These are phyloP conservation scores for Aquanectria penicillioides DNA, from an alignment of 2,329 filamentous ascomycete species.

Conservation along the genomic window DNA sequence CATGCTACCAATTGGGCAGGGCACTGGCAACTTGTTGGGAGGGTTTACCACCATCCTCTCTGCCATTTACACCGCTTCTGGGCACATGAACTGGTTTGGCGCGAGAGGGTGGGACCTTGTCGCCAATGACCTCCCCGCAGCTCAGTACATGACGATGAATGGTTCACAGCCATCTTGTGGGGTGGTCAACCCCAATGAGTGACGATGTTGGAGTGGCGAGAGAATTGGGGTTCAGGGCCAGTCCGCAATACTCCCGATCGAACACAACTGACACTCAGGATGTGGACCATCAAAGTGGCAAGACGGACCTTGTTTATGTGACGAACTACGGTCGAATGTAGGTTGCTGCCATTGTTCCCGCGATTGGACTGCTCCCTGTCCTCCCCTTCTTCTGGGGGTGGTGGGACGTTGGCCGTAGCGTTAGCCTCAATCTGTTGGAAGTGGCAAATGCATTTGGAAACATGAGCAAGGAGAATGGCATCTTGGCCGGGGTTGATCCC, in stretches of 20 bases:
- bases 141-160: conserved; percentile 34
- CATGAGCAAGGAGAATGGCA: conserved; percentile 24
- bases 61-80: conserved; percentile 17
- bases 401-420: conserved; percentile 37
- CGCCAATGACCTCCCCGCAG: conserved; percentile 21
- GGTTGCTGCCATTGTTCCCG: conserved; percentile 29
- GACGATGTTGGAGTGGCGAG: conserved; percentile 36
- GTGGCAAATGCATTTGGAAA: conserved; percentile 37
- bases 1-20: conserved; percentile 21
- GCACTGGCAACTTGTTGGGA: conserved; percentile 27
- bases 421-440: conserved; percentile 34
- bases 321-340: conserved; percentile 35
- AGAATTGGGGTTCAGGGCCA: conserved; percentile 33
- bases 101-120: conserved; percentile 28
- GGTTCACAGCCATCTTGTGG: conserved; percentile 6
- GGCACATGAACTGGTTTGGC: conserved; percentile 28
- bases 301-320: conserved; percentile 26
- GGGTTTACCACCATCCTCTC: conserved; percentile 29
- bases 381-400: conserved; percentile 36
- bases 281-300: conserved; percentile 24
- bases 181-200: conserved; percentile 35
- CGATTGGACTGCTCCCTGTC: conserved; percentile 29
- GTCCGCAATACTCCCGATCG: conserved; percentile 30
- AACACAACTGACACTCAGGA: conserved; percentile 33
- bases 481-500: conserved; percentile 32